Base-by-base conservation (phyloP, 2,329 filamentous ascomycete species). In the Pezizomycotina sp. region DNA sequence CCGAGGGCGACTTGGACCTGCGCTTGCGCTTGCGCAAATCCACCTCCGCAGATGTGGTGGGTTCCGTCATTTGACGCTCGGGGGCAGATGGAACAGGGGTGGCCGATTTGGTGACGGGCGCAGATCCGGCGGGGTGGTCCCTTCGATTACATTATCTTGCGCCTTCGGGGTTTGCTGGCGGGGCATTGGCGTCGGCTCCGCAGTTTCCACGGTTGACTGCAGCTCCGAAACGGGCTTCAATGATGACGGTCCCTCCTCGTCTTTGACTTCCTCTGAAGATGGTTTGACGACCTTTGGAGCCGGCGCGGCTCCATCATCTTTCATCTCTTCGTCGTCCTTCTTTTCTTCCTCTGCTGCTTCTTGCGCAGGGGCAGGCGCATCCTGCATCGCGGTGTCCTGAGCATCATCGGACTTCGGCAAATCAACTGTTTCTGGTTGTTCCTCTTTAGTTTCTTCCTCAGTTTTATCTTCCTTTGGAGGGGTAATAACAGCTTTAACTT, bases 91-190 rank as follows among this genome's bases (percentile, higher is more conserved):
- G 39, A 16, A 40, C 18, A 14, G 41, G 41, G n/a, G n/a, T n/a
- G n/a, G n/a, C n/a, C n/a, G n/a, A n/a, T n/a, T n/a, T n/a, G n/a
- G n/a, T n/a, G n/a, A n/a, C n/a, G n/a, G n/a, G n/a, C n/a, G n/a
- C n/a, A n/a, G n/a, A n/a, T n/a, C n/a, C n/a, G n/a, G 46, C 43
- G 14, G 24, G 37, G 9, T 19, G 23, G 10, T 37, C 43, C 19
- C 30, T 44, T 32, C 49, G 31, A 40, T 49, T 42, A 42, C 46
- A 38, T 38, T 49, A 41, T 31, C 47, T 31, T 30, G 36, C 22
- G 33, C 44, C 40, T 27, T 36, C 9, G 31, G 45, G 8, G 23
- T 41, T 29, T 47, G 33, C 9, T 34, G 25, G 16, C 12, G 7
- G 4, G 31, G 34, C 2, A 26, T 16, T 3, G 38, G 42, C 7